Conservation (phyloP, 805 yeast genomes). For the Brettanomyces naardenensis region DNA sequence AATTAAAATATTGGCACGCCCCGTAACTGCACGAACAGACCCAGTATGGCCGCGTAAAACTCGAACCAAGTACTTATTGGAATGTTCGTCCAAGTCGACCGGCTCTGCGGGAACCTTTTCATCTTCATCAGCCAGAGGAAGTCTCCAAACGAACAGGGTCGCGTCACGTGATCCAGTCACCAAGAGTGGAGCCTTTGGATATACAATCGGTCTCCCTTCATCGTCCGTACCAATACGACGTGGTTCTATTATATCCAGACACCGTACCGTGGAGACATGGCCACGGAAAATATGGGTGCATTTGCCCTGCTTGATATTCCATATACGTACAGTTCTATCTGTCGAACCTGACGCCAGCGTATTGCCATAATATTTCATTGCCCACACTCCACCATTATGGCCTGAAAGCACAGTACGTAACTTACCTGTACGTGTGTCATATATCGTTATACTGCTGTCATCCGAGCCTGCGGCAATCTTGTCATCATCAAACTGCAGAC, state of each 20-base stretch:
- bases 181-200: constrained; percentile 60
- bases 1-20: constrained; percentile 73
- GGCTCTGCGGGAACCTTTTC: constrained; percentile 31
- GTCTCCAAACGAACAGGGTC: constrained; percentile 64
- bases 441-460: constrained; percentile 73
- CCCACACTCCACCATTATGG: constrained; percentile 99
- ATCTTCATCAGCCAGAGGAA: constrained; percentile 44
- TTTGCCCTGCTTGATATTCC: constrained; percentile 79
- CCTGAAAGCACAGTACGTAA: constrained; percentile 60
- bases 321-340: constrained; percentile 86
- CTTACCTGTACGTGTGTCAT: constrained; percentile 67
- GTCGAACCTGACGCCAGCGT: constrained; percentile 91
- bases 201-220: constrained; percentile 45
- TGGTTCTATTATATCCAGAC: constrained; percentile 76
- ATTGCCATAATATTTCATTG: constrained; percentile 76
- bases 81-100: constrained; percentile 29
- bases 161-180: constrained; percentile 86
- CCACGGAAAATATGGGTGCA: constrained; percentile 92
- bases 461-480: constrained; percentile 90
- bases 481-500: constrained; percentile 87
- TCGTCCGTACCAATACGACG: constrained; percentile 54
- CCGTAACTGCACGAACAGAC: constrained; percentile 82
- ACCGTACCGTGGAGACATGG: constrained; percentile 88
- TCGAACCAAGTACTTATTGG: constrained; percentile 59
- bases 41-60: constrained; percentile 70